phyloP scores from a whole-genome alignment of 1,284 basidiomycete species.

The Heterobasidion parviporum region DNA sequence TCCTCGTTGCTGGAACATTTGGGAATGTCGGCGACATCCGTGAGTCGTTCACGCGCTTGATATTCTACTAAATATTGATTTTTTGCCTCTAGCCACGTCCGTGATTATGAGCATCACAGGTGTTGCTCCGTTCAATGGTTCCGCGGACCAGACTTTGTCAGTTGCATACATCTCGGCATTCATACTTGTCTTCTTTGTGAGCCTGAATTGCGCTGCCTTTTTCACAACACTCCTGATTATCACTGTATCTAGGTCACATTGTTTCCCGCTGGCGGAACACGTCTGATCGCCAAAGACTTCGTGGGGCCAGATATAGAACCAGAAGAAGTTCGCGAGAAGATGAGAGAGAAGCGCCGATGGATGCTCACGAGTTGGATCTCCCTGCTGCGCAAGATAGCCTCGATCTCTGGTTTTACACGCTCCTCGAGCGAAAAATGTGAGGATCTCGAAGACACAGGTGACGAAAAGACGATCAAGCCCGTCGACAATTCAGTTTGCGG shows the following conservation, averaged over 20 bases:
- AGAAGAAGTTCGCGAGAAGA: conserved; percentile 38
- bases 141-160: conserved; percentile 44
- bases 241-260: conserved; percentile 39
- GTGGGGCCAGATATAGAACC: conserved; percentile 52
- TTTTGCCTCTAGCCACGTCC: conserved; percentile 43
- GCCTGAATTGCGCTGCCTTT: conserved; percentile 9
- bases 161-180: conserved; percentile 53
- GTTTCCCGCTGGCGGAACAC: conserved; percentile 51
- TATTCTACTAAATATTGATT: not conserved
- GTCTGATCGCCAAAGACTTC: conserved; percentile 49
- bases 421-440: not conserved
- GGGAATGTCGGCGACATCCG: conserved; percentile 61
- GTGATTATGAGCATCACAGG: conserved; percentile 49
- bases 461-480: not conserved
- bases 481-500: not conserved
- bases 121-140: conserved; percentile 42
- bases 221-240: conserved; percentile 1
- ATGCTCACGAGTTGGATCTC: not conserved
- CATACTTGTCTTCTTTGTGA: conserved; percentile 34
- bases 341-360: conserved; percentile 19
- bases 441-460: not conserved
- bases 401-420: not conserved
- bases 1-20: conserved; percentile 60
- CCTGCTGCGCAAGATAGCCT: not conserved
- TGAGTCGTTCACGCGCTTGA: conserved; percentile 29